These are phyloP conservation scores for Pseudonitzschia delicatissima DNA, from an alignment of 108 stramenopile species.

Conservation along the genomic window DNA sequence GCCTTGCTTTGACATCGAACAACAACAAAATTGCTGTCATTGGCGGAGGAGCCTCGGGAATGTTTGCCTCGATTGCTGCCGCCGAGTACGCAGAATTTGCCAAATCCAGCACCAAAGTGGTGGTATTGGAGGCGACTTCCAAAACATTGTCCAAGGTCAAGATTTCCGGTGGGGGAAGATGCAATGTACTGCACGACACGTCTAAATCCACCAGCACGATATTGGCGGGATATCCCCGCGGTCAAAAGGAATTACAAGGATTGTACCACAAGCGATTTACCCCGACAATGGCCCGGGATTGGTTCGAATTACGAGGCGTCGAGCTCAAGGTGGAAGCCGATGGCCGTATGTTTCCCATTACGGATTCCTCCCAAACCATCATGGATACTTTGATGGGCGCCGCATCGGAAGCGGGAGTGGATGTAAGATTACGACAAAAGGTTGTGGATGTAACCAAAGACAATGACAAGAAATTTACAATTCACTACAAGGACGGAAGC, in stretches of 20 bases:
- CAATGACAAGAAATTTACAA: not conserved
- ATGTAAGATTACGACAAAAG: slow-evolving; percentile 44
- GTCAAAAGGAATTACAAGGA: slow-evolving; percentile 79
- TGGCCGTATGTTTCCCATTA: slow-evolving; percentile 94
- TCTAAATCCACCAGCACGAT: slow-evolving; percentile 70
- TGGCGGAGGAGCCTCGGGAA: slow-evolving; percentile 49
- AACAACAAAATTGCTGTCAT: slow-evolving; percentile 33
- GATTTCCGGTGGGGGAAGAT: slow-evolving; percentile 92
- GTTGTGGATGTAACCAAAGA: slow-evolving; percentile 1
- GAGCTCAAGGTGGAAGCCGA: slow-evolving; percentile 90
- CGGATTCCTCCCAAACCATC: slow-evolving; percentile 89
- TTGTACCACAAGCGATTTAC: slow-evolving; percentile 71
- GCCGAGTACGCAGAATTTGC: slow-evolving; percentile 12
- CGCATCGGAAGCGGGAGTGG: slow-evolving; percentile 62
- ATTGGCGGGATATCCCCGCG: slow-evolving; percentile 84
- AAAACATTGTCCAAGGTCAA: slow-evolving; percentile 85
- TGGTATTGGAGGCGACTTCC: slow-evolving; percentile 82
- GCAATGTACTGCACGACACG: slow-evolving; percentile 91
- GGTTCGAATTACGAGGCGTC: slow-evolving; percentile 89
- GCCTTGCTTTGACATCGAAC: not conserved
- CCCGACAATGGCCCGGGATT: slow-evolving; percentile 71
- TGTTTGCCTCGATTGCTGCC: slow-evolving; percentile 50
- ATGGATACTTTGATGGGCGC: slow-evolving; percentile 69
- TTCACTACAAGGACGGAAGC: slow-evolving; percentile 22
- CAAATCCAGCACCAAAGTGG: slow-evolving; percentile 35